Conservation (phyloP, 73 alveolate genomes). For the Tetrahymena borealis region DNA sequence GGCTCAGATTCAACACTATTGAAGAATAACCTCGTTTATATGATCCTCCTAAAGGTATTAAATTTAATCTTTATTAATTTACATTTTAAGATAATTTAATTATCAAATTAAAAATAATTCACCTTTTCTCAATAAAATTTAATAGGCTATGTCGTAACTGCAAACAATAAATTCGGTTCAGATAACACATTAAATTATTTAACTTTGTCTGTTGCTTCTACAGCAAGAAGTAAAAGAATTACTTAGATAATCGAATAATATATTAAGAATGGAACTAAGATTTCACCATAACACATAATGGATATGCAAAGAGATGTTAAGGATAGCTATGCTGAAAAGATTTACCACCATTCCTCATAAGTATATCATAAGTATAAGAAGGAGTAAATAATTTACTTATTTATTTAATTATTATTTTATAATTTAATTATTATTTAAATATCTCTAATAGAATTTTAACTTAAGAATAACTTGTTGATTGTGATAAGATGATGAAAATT, state of each 20-base stretch:
- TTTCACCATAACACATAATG: background rate
- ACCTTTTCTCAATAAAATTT: background rate
- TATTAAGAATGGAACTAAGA: constrained; percentile 8
- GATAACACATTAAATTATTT: constrained; percentile 15
- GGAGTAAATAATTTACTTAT: no score
- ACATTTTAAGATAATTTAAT: no score
- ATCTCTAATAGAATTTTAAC: background rate
- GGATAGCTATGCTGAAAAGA: constrained; percentile 15
- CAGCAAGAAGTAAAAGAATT: constrained; percentile 36
- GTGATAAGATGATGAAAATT: background rate
- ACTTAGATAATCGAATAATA: background rate
- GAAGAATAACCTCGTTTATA: constrained; percentile 5
- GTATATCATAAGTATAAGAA: background rate
- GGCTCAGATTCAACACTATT: background rate
- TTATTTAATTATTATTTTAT: no score
- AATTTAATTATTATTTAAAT: background rate
- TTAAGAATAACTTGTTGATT: background rate
- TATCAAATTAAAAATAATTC: no score
- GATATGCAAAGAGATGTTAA: background rate
- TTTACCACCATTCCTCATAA: background rate
- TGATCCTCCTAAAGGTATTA: constrained; percentile 32
- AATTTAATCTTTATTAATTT: no score
- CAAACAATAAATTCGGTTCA: constrained; percentile 30
- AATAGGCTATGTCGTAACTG: constrained; percentile 23
- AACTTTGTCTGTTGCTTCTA: constrained; percentile 7